Evolutionary conservation across 495 filamentous ascomycete genomes (phyloP).

Genomic region (Cenococcum geophilum): DNA sequence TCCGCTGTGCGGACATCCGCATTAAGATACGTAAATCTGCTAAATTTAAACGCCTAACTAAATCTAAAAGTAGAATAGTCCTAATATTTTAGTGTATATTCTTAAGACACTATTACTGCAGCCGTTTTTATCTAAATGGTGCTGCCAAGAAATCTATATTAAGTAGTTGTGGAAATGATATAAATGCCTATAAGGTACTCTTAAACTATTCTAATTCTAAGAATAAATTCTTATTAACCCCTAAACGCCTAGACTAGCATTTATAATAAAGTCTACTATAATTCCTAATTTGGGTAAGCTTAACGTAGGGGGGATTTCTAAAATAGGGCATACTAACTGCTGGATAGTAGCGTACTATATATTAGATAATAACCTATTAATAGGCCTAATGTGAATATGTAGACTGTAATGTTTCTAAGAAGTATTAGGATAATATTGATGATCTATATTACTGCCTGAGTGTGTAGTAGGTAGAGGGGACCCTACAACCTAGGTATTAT

Average conservation of each 20-base stretch:
- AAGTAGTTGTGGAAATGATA: background rate
- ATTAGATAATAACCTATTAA: background rate
- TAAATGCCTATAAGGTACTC: background rate
- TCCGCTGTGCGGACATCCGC: too few relatives aligned
- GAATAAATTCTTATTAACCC: background rate
- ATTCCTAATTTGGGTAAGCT: background rate
- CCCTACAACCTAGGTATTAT: too few relatives aligned
- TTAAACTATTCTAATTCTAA: background rate
- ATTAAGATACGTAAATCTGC: too few relatives aligned
- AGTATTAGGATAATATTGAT: background rate
- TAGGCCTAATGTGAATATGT: background rate
- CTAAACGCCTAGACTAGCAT: background rate
- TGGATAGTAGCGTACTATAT: background rate
- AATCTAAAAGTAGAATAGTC: background rate
- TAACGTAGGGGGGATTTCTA: background rate
- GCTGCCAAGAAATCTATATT: background rate
- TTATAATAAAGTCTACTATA: background rate
- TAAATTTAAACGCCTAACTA: too few relatives aligned
- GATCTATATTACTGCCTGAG: background rate
- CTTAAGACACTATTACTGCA: background rate
- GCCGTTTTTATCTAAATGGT: conserved; percentile 2
- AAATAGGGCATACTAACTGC: background rate
- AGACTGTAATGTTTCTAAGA: background rate
- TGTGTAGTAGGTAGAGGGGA: too few relatives aligned
- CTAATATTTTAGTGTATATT: background rate